Base-by-base conservation (phyloP, 768 basidiomycete genomes). In the Boletus fagicola region DNA sequence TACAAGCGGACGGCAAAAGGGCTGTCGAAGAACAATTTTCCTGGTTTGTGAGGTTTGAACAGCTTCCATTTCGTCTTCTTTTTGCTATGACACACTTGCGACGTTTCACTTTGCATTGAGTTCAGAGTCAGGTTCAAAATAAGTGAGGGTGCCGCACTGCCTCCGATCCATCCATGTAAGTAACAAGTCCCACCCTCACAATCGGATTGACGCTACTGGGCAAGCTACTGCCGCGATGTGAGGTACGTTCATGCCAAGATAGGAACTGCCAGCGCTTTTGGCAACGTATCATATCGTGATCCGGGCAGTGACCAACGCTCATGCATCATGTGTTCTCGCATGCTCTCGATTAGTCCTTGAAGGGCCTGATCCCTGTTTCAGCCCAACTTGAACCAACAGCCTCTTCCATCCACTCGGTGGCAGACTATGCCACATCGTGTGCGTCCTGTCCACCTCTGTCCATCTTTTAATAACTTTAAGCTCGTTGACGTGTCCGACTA, bases 341-440 rank as follows among this genome's bases (percentile, higher is more conserved):
- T 13, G 12, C 15, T 31, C n/a, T 61, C 43, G 38, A 40, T 51
- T 36, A 33, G 24, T 28, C 24, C 24, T 31, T 26, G 42, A 8
- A 13, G n/a, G n/a, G 35, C 28, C 26, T 18, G 49, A 38, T 24
- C 49, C 52, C 57, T 65, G 66, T 68, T 65, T 68, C 65, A 58
- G 36, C 2, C 5, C 22, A 35, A 39, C n/a, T n/a, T n/a, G n/a
- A n/a, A n/a, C 36, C 30, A 53, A 31, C 13, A 33, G 31, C 8
- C n/a, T n/a, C n/a, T 13, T 28, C 30, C 40, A 38, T 42, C 28
- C 15, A 28, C 11, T 51, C 18, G 2, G 15, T 44, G 20, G 26
- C 20, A 24, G 38, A 13, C 47, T 30, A 26, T 61, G 11, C 59
- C 51, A 33, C 45, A 47, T 60, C 24, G 36, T 10, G 36, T 10